phyloP scores from a whole-genome alignment of 2,329 filamentous ascomycete genomes.

The Thermomyces lanuginosus region DNA sequence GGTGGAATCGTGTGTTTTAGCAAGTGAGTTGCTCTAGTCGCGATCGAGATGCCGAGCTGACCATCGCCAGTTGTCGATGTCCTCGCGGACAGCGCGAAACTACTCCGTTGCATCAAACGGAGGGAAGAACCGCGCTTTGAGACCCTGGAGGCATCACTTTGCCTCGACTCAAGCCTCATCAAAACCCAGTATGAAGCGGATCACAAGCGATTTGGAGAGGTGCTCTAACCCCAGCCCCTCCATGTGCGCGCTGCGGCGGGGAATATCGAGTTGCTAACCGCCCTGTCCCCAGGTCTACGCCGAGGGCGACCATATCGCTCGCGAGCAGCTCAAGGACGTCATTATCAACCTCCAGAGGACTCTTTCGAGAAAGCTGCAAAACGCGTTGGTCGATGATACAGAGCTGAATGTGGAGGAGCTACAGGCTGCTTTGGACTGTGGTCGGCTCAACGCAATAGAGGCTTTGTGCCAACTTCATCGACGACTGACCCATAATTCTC shows the following conservation, averaged over 20 bases:
- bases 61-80: too few species aligned
- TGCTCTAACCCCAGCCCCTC: not conserved
- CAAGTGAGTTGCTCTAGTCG: too few species aligned
- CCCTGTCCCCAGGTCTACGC: slow-evolving; percentile 11
- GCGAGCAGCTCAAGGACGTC: slow-evolving; percentile 25
- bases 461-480: slow-evolving; percentile 22
- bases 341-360: slow-evolving; percentile 22
- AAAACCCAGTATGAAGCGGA: slow-evolving; percentile 21
- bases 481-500: too few species aligned
- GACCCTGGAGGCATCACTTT: slow-evolving; percentile 21
- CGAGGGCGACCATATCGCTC: slow-evolving; percentile 20
- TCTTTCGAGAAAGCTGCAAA: slow-evolving; percentile 18
- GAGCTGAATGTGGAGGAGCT: slow-evolving; percentile 17
- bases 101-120: too few species aligned
- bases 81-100: too few species aligned
- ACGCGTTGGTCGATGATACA: slow-evolving; percentile 15
- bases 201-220: slow-evolving; percentile 17
- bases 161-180: slow-evolving; percentile 19
- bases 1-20: too few species aligned
- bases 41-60: too few species aligned
- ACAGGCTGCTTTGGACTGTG: slow-evolving; percentile 20
- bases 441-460: slow-evolving; percentile 19
- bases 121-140: too few species aligned
- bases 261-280: not conserved
- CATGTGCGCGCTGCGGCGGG: too few species aligned